phyloP scores from a whole-genome alignment of 2,329 filamentous ascomycete genomes.

The Chaetomiaceae sp. region DNA sequence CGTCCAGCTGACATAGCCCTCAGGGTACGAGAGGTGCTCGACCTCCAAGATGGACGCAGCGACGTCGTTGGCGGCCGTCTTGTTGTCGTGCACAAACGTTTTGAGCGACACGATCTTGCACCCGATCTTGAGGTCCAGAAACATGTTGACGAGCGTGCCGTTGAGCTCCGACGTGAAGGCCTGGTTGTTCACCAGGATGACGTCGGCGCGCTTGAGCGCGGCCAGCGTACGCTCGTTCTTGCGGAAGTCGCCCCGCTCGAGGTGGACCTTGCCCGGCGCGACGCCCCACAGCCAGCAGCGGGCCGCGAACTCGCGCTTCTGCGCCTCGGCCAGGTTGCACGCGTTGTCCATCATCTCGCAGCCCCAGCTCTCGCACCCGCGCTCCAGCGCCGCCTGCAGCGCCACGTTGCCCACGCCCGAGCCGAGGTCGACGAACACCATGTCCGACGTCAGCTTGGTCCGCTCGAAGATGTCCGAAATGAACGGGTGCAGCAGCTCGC shows the following conservation, averaged over 20 bases:
- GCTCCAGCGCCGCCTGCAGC: constrained; percentile 85
- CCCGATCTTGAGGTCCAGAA: constrained; percentile 86
- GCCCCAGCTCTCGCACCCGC: constrained; percentile 91
- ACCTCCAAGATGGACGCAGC: constrained; percentile 77
- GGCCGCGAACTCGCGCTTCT: constrained; percentile 76
- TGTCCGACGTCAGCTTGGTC: constrained; percentile 69
- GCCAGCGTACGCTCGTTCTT: constrained; percentile 63
- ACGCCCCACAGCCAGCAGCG: constrained; percentile 88
- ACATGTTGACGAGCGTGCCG: constrained; percentile 76
- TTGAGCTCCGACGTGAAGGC: constrained; percentile 88
- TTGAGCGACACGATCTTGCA: constrained; percentile 88
- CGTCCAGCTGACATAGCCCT: constrained; percentile 87
- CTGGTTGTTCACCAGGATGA: constrained; percentile 97
- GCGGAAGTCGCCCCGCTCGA: constrained; percentile 80
- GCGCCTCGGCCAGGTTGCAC: constrained; percentile 71
- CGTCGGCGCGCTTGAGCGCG: constrained; percentile 77
- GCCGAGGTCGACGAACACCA: constrained; percentile 89
- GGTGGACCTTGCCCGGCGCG: constrained; percentile 66
- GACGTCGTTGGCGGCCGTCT: constrained; percentile 71
- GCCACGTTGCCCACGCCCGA: constrained; percentile 96
- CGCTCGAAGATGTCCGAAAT: constrained; percentile 74
- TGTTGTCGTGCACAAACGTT: constrained; percentile 77
- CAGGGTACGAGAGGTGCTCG: constrained; percentile 54
- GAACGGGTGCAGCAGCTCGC: constrained; percentile 82
- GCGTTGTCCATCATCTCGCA: constrained; percentile 95